Conservation (phyloP, 306 rosid species). For the Mimosa pudica region DNA sequence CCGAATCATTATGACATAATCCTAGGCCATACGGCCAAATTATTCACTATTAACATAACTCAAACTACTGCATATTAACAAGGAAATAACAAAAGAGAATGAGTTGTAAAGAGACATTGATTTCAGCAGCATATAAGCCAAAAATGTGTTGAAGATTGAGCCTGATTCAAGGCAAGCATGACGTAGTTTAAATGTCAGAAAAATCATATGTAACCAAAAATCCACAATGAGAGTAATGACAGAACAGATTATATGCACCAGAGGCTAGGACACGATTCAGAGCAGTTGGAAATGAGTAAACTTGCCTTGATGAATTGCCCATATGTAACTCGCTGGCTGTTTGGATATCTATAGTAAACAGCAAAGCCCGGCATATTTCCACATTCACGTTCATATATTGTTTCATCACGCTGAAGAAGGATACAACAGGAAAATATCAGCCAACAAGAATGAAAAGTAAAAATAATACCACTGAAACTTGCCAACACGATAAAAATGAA, state of each 20-base stretch:
- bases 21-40: neutral
- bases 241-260: slow-evolving; percentile 19
- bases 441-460: neutral
- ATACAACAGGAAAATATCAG: slow-evolving; percentile 13
- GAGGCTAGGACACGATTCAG: slow-evolving; percentile 19
- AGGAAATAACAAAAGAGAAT: neutral
- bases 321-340: slow-evolving; percentile 89
- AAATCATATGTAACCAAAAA: neutral
- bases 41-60: neutral
- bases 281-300: slow-evolving; percentile 32
- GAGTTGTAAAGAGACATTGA: neutral
- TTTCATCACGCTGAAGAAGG: slow-evolving; percentile 83
- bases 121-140: neutral
- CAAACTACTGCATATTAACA: neutral
- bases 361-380: slow-evolving; percentile 99
- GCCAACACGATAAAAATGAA: slow-evolving; percentile 5
- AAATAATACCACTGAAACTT: slow-evolving; percentile 14
- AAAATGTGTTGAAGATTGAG: no score
- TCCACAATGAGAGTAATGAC: slow-evolving; percentile 2
- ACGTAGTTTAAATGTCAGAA: neutral
- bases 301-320: slow-evolving; percentile 95
- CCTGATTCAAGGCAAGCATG: neutral
- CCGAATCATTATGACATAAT: neutral
- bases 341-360: slow-evolving; percentile 91
- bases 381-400: slow-evolving; percentile 94